phyloP scores from a whole-genome alignment of 805 yeast species.

The Saturnispora diversa region DNA sequence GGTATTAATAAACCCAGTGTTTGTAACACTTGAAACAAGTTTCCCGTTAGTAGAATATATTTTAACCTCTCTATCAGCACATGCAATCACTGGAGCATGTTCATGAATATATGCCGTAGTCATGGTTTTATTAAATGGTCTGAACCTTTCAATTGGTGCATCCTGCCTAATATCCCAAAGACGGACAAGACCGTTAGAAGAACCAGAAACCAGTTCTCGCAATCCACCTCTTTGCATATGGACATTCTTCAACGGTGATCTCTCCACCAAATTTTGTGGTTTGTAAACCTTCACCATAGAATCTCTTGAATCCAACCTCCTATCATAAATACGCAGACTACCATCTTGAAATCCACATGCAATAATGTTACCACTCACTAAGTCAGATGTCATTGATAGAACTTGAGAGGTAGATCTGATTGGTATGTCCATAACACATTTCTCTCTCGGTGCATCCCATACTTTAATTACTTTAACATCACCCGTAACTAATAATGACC shows the following conservation, averaged over 20 bases:
- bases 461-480: conserved; percentile 85
- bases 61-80: conserved; percentile 73
- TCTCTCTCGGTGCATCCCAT: conserved; percentile 96
- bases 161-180: conserved; percentile 83
- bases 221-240: conserved; percentile 97
- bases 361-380: conserved; percentile 84
- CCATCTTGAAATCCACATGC: conserved; percentile 93
- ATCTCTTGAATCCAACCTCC: conserved; percentile 76
- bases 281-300: conserved; percentile 83
- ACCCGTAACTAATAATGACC: conserved; percentile 85
- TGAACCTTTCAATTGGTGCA: conserved; percentile 61
- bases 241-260: conserved; percentile 49
- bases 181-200: conserved; percentile 72
- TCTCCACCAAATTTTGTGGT: conserved; percentile 26
- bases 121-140: conserved; percentile 43
- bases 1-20: conserved; percentile 32
- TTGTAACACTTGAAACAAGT: conserved; percentile 47
- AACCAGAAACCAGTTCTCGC: conserved; percentile 80
- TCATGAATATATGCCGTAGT: conserved; percentile 81
- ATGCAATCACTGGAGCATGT: conserved; percentile 90
- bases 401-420: conserved; percentile 86
- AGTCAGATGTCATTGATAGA: conserved; percentile 86
- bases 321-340: conserved; percentile 79
- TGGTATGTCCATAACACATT: conserved; percentile 79
- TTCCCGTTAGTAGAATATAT: conserved; percentile 86